Evolutionary conservation across 257 asterid species (phyloP).

Genomic region (Leptodermis oblonga): DNA sequence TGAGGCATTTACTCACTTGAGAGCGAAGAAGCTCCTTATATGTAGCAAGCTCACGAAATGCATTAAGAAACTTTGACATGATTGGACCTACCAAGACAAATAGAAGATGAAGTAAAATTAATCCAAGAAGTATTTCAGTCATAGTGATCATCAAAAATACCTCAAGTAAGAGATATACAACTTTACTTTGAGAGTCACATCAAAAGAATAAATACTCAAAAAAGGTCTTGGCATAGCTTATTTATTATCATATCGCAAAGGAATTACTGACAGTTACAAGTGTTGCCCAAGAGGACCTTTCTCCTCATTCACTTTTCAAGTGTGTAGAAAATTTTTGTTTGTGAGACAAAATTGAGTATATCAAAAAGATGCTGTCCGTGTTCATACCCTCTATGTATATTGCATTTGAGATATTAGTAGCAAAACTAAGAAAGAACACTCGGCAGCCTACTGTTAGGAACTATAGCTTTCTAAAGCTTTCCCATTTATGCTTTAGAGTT

Average conservation of each 20-base stretch:
- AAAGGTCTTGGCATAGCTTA: background rate
- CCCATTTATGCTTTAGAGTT: background rate
- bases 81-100: slow-evolving; percentile 62
- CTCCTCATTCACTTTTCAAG: background rate
- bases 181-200: background rate
- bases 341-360: background rate
- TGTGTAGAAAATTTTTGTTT: background rate
- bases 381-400: background rate
- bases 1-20: slow-evolving; percentile 54
- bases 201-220: background rate
- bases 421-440: background rate
- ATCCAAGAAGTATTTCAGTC: background rate
- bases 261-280: background rate
- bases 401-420: background rate
- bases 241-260: background rate
- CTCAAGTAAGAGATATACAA: background rate
- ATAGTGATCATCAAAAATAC: background rate
- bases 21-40: slow-evolving; percentile 97
- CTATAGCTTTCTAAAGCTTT: background rate
- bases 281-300: slow-evolving; percentile 5
- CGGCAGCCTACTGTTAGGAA: background rate
- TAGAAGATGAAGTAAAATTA: background rate
- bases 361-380: background rate
- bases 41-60: slow-evolving; percentile 77
- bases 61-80: slow-evolving; percentile 67